Base-by-base conservation (phyloP, 768 basidiomycete species). In the Suillus subluteus region DNA sequence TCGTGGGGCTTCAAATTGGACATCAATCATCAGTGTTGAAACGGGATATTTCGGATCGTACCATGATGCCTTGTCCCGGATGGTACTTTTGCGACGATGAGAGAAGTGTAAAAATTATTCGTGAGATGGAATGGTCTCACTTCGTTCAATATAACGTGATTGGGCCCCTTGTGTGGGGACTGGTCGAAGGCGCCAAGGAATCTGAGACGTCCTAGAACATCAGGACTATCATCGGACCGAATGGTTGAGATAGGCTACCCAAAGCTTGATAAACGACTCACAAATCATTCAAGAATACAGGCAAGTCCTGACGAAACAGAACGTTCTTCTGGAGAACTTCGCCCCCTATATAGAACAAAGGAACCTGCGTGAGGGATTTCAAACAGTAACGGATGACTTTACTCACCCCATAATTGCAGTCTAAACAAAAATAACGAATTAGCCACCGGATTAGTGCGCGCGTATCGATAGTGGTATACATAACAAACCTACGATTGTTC, bases 1-100 rank as follows among this genome's bases (percentile, higher is more conserved):
- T 97, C 90, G 72, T 98, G 96, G 2, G 95, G 94, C 94, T 96
- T 76, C 58, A 41, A 2, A 62, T 62, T 37, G 55, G n/a, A 32
- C 61, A 66, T 35, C 38, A 41, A 23, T 46, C 61, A 44, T 44
- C 38, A 43, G 54, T 62, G 48, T 55, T 35, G 30, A 50, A 35
- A 67, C 41, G 38, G 64, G 40, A 65, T 70, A 61, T 67, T 63
- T 62, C 67, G 48, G 23, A 65, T 77, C 81, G 64, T 75, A 95
- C 95, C 86, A 96, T 92, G 67, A 99, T 98, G 13, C 97, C 96
- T 80, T 98, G 95, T 2, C 92, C 94, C 9, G 94, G 86, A 21
- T 88, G 83, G 77, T 98, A 98, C 88, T 92, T 61, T 71, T 6
- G 41, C 40, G 58, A 63, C 26, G 62, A 56, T 63, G 46, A 73